These are phyloP conservation scores for Lipomyces kockii DNA, from an alignment of 805 yeast species.

Conservation along the genomic window DNA sequence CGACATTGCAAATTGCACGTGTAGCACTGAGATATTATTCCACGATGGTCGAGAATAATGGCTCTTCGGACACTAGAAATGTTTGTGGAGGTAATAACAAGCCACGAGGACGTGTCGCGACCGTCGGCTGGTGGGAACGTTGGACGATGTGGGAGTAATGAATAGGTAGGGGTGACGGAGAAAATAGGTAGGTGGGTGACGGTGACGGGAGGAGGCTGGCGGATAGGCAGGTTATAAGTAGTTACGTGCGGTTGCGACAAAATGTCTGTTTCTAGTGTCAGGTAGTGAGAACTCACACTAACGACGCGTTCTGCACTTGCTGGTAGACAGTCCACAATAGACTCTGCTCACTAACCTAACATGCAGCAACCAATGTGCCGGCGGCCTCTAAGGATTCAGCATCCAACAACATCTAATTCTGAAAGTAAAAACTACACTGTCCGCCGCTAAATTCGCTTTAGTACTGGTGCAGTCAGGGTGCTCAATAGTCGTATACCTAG, in stretches of 20 bases:
- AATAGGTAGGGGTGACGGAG: neutral
- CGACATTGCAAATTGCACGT: conserved; percentile 7
- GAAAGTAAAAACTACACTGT: no score
- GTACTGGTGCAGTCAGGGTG: no score
- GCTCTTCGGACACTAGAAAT: neutral
- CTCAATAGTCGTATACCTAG: no score
- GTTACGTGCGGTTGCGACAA: neutral
- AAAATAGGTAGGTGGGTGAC: neutral
- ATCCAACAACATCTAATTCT: no score
- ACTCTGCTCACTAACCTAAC: neutral
- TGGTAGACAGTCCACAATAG: neutral
- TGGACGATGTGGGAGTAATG: neutral
- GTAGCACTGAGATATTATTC: neutral
- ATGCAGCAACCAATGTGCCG: no score
- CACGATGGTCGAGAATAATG: neutral
- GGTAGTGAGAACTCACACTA: neutral
- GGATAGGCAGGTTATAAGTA: neutral
- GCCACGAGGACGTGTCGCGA: neutral
- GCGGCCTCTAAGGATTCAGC: no score
- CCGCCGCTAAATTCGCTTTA: no score
- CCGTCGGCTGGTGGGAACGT: neutral
- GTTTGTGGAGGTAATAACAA: neutral
- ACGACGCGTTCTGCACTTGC: neutral
- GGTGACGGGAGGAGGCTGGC: neutral
- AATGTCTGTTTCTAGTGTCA: neutral